These are phyloP conservation scores for Cytospora mali DNA, from an alignment of 2,329 filamentous ascomycete species.

Conservation along the genomic window DNA sequence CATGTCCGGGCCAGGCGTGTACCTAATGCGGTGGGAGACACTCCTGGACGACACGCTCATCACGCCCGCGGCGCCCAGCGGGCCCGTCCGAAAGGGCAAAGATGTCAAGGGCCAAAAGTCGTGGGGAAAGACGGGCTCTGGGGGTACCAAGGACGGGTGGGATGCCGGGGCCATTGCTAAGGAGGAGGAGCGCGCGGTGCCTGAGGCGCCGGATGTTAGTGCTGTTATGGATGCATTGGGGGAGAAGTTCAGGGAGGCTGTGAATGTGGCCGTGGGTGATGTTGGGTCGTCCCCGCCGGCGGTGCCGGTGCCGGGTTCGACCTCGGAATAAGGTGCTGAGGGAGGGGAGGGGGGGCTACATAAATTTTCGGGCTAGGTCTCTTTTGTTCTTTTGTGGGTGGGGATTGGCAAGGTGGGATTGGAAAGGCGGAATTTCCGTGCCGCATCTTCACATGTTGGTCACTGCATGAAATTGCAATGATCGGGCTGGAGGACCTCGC, in stretches of 20 bases:
- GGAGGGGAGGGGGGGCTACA: neutral
- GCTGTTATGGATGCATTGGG: constrained; percentile 23
- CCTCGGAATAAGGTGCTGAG: neutral
- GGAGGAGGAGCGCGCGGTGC: constrained; percentile 21
- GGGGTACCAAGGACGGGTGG: constrained; percentile 29
- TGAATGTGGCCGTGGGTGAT: constrained; percentile 18
- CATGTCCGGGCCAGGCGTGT: constrained; percentile 69
- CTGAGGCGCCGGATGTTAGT: constrained; percentile 18
- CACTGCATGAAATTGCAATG: neutral
- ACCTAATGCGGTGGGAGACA: constrained; percentile 71
- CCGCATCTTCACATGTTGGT: neutral
- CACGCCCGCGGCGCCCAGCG: constrained; percentile 58
- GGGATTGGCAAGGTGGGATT: neutral
- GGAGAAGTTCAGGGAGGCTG: constrained; percentile 14
- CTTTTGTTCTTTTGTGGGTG: neutral
- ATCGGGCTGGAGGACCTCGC: neutral
- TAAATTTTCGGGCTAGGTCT: neutral
- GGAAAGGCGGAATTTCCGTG: neutral
- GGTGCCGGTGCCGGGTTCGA: neutral
- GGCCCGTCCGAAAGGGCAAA: constrained; percentile 55
- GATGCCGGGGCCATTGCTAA: constrained; percentile 24
- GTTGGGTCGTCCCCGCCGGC: constrained; percentile 10
- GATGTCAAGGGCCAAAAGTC: constrained; percentile 51
- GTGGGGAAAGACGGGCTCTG: constrained; percentile 47
- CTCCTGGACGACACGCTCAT: constrained; percentile 71